Base-by-base conservation (phyloP, 1,139 yeast species). In the Yamadazyma spencermartinsiae region DNA sequence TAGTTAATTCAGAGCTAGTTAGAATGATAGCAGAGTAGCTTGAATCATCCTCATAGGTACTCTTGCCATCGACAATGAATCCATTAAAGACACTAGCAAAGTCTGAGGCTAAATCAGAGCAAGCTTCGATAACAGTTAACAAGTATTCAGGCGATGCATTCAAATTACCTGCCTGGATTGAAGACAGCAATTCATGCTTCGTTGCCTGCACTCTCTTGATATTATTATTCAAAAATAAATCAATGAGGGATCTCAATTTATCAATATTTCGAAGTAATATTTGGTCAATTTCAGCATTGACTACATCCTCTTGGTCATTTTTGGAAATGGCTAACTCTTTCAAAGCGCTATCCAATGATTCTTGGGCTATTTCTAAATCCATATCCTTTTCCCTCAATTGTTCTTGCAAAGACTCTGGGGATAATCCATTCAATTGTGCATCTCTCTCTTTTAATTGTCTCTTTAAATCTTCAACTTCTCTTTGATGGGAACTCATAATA, bases 91-190 rank as follows among this genome's bases (percentile, higher is more conserved):
- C 79, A 13, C 82, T 77, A 4, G 95, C 86, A 60, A 89, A 87
- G 36, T 85, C 94, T 6, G 92, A 86, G 0, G 90, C 88, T 18
- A 79, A 70, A 38, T 82, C 78, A 0, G 89, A 78, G 18, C 86
- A 75, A 49, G 81, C 76, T 56, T 89, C 96, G 48, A 83, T 67
- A 35, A 86, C 67, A 0, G 94, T 82, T 32, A 82, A 67, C 28
- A 86, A 63, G 53, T 80, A 84, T 51, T 78, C 84, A 2, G 95
- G 88, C 0, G 94, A 78, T 2, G 95, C 74, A 55, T 82, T 81
- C 50, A 82, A 80, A 54, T 86, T 86, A 40, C 95, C 95, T 13
- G 92, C 88, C 58, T 85, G 92, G 76, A 85, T 76, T 16, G 94
- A 85, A 3, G 92, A 82, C 39, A 79, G 82, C 43, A 87, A 68